Percentiles rank a stretch among this genome's conserved stretches.
These are phyloP conservation scores for Vigna unguiculata DNA, from an alignment of 306 rosid genomes.

Conservation along the genomic window DNA sequence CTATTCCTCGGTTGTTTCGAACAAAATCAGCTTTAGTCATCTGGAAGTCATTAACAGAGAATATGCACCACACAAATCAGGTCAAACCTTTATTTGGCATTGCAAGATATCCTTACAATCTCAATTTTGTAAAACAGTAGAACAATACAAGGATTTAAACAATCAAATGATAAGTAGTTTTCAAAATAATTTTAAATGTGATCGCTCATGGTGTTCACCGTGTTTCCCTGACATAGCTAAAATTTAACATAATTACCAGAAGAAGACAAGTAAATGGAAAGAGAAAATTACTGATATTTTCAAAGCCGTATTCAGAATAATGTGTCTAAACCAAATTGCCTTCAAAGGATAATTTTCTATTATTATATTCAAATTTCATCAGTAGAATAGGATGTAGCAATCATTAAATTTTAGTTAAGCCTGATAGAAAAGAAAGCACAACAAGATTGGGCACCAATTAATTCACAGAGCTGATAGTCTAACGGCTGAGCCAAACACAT, in stretches of 20 bases:
- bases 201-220: slow-evolving; percentile 7
- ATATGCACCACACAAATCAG: slow-evolving; percentile 46
- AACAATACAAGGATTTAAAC: slow-evolving; percentile 10
- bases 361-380: slow-evolving; percentile 37
- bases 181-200: slow-evolving; percentile 29
- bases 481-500: slow-evolving; percentile 29
- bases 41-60: slow-evolving; percentile 60
- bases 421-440: slow-evolving; percentile 20
- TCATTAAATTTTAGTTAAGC: slow-evolving; percentile 21
- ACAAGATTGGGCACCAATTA: slow-evolving; percentile 34
- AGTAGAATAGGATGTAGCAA: slow-evolving; percentile 20
- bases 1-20: slow-evolving; percentile 97
- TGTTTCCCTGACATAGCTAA: slow-evolving; percentile 28
- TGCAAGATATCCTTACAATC: slow-evolving; percentile 26
- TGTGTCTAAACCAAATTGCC: slow-evolving; percentile 29
- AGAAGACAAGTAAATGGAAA: slow-evolving; percentile 20
- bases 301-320: slow-evolving; percentile 28
- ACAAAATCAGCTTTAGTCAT: slow-evolving; percentile 97
- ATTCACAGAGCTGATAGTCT: slow-evolving; percentile 25
- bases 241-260: slow-evolving; percentile 30
- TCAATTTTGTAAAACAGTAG: slow-evolving; percentile 11
- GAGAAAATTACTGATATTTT: slow-evolving; percentile 33
- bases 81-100: slow-evolving; percentile 41
- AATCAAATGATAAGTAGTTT: slow-evolving; percentile 28
- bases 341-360: slow-evolving; percentile 22